phyloP scores from a whole-genome alignment of 2,329 filamentous ascomycete species.

The Cytospora chrysosperma region DNA sequence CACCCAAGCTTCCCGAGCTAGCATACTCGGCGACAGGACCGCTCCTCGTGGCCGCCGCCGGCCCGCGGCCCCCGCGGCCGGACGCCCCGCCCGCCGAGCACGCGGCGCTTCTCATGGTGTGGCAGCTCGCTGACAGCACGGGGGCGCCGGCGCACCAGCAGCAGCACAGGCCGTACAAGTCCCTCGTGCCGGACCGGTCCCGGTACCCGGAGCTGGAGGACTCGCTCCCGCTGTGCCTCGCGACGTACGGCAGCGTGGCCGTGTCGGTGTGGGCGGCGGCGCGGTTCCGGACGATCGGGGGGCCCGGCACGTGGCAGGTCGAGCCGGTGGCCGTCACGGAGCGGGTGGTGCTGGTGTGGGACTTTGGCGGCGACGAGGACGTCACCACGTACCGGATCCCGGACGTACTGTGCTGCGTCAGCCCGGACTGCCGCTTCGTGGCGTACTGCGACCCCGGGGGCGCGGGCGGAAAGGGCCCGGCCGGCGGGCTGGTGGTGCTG shows the following conservation, averaged over 20 bases:
- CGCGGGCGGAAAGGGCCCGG: too few species aligned
- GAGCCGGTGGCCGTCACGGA: conserved; percentile 34
- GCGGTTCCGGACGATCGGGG: conserved; percentile 35
- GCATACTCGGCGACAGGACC: conserved; percentile 41
- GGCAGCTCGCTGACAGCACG: conserved; percentile 36
- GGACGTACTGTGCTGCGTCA: conserved; percentile 39
- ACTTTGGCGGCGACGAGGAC: conserved; percentile 36
- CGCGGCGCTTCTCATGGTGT: conserved; percentile 40
- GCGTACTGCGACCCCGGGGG: conserved; percentile 41
- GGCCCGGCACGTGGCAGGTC: conserved; percentile 36
- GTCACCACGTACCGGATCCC: conserved; percentile 41
- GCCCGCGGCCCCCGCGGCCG: conserved; percentile 38
- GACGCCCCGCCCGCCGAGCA: conserved; percentile 39
- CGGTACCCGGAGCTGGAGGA: conserved; percentile 39
- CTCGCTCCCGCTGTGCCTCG: conserved; percentile 38
- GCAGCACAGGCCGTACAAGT: conserved; percentile 35
- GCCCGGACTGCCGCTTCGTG: conserved; percentile 41
- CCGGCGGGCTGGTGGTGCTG: conserved; percentile 38
- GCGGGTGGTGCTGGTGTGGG: conserved; percentile 41
- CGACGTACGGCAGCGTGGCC: conserved; percentile 38
- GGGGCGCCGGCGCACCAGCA: not conserved
- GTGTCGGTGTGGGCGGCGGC: conserved; percentile 44
- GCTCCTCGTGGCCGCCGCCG: conserved; percentile 39
- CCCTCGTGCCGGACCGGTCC: conserved; percentile 37
- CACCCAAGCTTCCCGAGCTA: conserved; percentile 41